Evolutionary conservation across 768 basidiomycete species (phyloP), one percentile per base, ranked within the genome.

Genomic region (Rhizopogon vulgaris): DNA sequence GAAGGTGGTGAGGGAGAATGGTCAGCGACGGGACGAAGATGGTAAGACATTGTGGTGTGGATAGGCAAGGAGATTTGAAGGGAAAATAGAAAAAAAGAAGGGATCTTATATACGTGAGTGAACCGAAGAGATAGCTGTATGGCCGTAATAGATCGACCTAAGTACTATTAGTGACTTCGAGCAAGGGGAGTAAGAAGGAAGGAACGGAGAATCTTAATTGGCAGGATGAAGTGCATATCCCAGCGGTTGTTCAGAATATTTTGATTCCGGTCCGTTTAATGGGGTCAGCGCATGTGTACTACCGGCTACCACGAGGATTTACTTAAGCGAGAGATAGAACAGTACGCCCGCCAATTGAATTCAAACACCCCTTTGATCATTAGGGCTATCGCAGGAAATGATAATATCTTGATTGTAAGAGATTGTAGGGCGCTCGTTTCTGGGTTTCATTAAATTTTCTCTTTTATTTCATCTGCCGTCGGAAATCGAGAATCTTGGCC

Each of bases 11-110:
- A 79, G 45, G 77, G 75, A 5, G 75, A 70, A 41, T 56, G 60
- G 49, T 75, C 70, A 3, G 73, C 60, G 53, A 84, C 78, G 34
- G 82, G 83, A 51, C 82, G 80, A 39, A 83, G 78, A 60, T 77
- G 77, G 69, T 75, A 82, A 67, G 69, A 60, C 67, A 69, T 67
- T 46, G 53, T 53, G 39, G 38, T 42, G 45, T 43, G 56, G 51
- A 56, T 53, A 36, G 38, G 45, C 32, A 30, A 36, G 43, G 48
- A 22, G 58, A 38, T 41, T 49, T 51, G 54, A 37, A 50, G 38
- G 41, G 40, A 48, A 49, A 52, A 41, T 49, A 34, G 39, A 53
- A 40, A 41, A n/a, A 52, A 53, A 55, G 28, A 8, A 56, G 49
- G 51, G 52, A 38, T 34, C 18, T 46, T 46, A 67, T 66, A 65